Conservation (phyloP, 352 stramenopile genomes). For the Globisporangium cederbergense region DNA sequence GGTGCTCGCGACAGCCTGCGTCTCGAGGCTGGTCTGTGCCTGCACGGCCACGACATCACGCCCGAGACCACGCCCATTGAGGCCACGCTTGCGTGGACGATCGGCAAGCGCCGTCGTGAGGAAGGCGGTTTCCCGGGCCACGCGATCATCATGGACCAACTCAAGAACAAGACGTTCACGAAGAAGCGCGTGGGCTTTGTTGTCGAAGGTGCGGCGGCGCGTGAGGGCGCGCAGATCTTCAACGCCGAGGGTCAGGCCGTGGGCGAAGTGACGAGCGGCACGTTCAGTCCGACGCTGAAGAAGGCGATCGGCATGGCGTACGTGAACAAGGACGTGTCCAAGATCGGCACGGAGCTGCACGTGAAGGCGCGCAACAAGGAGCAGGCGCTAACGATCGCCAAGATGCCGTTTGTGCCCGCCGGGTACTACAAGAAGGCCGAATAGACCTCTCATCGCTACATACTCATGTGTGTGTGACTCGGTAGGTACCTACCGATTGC, state of each 20-base stretch:
- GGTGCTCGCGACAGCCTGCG: conserved; percentile 96
- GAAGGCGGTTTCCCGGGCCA: conserved; percentile 94
- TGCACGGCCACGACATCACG: conserved; percentile 99
- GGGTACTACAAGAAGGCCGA: conserved; percentile 94
- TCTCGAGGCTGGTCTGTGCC: conserved; percentile 97
- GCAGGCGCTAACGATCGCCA: conserved; percentile 90
- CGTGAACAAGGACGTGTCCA: conserved; percentile 88
- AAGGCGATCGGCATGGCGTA: conserved; percentile 98
- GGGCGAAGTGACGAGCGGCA: conserved; percentile 95
- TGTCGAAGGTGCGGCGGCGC: conserved; percentile 93
- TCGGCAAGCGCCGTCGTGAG: conserved; percentile 81
- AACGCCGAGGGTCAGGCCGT: conserved; percentile 80
- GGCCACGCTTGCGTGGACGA: conserved; percentile 92
- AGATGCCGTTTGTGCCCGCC: conserved; percentile 98
- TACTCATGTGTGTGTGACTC: too few relatives aligned
- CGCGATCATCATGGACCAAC: conserved; percentile 91
- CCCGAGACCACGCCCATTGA: conserved; percentile 94
- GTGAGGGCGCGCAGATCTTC: conserved; percentile 92
- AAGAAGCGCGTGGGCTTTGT: conserved; percentile 96
- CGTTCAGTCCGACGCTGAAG: conserved; percentile 95
- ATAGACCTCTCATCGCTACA: conserved; percentile 19
- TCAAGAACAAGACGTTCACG: conserved; percentile 92
- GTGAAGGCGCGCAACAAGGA: conserved; percentile 96
- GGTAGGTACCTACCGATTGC: background rate
- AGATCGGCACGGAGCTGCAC: conserved; percentile 92